A percentile compares a stretch with the other conserved stretches of the same genome.
These are phyloP conservation scores for Hansenula sp. DNA, from an alignment of 1,139 yeast genomes.

Conservation along the genomic window DNA sequence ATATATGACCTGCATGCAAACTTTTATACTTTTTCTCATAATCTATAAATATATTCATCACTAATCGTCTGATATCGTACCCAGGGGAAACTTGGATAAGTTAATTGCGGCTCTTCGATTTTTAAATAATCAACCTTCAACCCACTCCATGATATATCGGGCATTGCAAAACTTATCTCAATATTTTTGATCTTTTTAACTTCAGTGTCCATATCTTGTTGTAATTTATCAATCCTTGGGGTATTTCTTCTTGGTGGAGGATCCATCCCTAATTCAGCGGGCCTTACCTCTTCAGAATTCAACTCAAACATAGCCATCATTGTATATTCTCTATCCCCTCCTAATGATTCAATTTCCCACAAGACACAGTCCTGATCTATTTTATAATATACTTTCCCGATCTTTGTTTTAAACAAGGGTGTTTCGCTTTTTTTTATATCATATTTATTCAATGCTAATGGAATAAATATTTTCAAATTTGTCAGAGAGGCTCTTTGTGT, in stretches of 20 bases:
- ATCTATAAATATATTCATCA: conserved; percentile 34
- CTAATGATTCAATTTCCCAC: conserved; percentile 58
- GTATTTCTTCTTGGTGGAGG: conserved; percentile 35
- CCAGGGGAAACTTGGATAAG: conserved; percentile 81
- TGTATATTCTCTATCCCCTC: conserved; percentile 50
- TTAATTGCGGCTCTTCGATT: conserved; percentile 63
- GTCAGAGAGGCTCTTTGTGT: conserved; percentile 61
- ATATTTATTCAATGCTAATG: conserved; percentile 37
- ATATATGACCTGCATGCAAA: not conserved
- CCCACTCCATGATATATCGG: conserved; percentile 67
- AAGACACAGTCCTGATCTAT: conserved; percentile 57
- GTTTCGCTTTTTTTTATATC: conserved; percentile 41
- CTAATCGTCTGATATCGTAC: conserved; percentile 64
- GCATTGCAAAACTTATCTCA: conserved; percentile 59
- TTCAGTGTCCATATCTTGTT: conserved; percentile 27
- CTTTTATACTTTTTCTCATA: conserved; percentile 5
- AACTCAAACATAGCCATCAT: conserved; percentile 65
- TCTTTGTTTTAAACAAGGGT: conserved; percentile 62
- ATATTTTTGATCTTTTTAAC: conserved; percentile 29
- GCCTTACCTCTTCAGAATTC: conserved; percentile 48
- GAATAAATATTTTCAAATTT: conserved; percentile 54
- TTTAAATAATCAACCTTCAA: conserved; percentile 69
- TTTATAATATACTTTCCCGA: conserved; percentile 64
- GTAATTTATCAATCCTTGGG: conserved; percentile 31
- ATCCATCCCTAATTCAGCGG: conserved; percentile 39